These are phyloP conservation scores for Neofusicoccum sp. DNA, from an alignment of 2,329 filamentous ascomycete species.

Conservation along the genomic window DNA sequence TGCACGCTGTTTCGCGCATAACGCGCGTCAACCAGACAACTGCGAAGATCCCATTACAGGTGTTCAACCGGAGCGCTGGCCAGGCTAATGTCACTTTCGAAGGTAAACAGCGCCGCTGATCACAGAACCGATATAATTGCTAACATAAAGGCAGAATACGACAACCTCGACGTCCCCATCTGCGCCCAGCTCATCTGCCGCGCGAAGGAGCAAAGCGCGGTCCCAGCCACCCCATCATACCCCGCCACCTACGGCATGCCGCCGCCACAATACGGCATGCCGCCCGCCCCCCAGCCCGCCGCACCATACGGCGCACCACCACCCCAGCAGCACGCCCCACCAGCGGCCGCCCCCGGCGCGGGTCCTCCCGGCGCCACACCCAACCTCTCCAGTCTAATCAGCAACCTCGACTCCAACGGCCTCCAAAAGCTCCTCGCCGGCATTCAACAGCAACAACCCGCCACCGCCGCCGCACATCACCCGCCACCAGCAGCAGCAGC, in stretches of 20 bases:
- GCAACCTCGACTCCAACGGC: conserved; percentile 67
- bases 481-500: conserved; percentile 41
- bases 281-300: conserved; percentile 29
- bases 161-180: conserved; percentile 74
- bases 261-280: conserved; percentile 29
- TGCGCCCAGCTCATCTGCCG: conserved; percentile 80
- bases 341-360: conserved; percentile 18
- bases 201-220: conserved; percentile 56
- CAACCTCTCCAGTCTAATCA: conserved; percentile 67
- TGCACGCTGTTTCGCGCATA: conserved; percentile 70
- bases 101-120: conserved; percentile 43
- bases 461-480: conserved; percentile 47
- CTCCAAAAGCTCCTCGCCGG: conserved; percentile 69
- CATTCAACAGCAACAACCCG: conserved; percentile 45
- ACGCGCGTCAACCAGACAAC: conserved; percentile 50
- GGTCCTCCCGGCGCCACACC: conserved; percentile 33
- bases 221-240: conserved; percentile 33
- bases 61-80: conserved; percentile 82
- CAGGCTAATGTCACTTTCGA: conserved; percentile 78
- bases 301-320: conserved; percentile 36
- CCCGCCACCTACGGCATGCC: conserved; percentile 35
- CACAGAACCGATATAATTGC: conserved; percentile 17
- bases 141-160: conserved; percentile 64
- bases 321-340: conserved; percentile 34
- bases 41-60: conserved; percentile 76